A percentile compares a stretch with the other conserved stretches of the same genome.
phyloP scores from a whole-genome alignment of 768 basidiomycete genomes.

The Russula dissimulans region DNA sequence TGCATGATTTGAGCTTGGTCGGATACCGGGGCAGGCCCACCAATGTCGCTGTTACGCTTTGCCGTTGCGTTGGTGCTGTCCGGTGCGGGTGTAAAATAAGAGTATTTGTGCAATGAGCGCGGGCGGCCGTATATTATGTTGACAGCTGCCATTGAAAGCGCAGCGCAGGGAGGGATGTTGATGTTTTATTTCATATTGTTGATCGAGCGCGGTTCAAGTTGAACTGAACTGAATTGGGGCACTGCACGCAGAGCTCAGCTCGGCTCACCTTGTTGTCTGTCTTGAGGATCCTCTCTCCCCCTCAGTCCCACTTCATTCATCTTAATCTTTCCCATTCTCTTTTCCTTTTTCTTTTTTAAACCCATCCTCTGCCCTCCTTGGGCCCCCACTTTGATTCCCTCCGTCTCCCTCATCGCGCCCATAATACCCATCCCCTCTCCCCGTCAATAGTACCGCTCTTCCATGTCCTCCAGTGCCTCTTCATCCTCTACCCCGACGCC shows the following conservation, averaged over 20 bases:
- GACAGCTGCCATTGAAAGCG: too few relatives aligned
- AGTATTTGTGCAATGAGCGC: too few relatives aligned
- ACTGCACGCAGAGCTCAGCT: neutral
- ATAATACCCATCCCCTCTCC: conserved; percentile 18
- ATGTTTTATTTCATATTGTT: too few relatives aligned
- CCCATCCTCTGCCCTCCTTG: neutral
- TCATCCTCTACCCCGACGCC: conserved; percentile 39
- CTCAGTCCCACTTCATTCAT: neutral
- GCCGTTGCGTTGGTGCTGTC: too few relatives aligned
- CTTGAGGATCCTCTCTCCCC: neutral
- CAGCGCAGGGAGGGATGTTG: too few relatives aligned
- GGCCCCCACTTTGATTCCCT: conserved; percentile 2
- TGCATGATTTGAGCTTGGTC: neutral
- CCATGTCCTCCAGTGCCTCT: conserved; percentile 27
- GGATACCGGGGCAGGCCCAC: neutral
- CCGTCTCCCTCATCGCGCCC: neutral
- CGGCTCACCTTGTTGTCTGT: neutral
- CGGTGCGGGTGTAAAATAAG: too few relatives aligned
- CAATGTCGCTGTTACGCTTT: too few relatives aligned
- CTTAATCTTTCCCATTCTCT: neutral
- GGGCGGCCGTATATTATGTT: too few relatives aligned
- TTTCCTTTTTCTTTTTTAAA: conserved; percentile 4
- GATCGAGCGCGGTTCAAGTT: too few relatives aligned
- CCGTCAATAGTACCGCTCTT: neutral
- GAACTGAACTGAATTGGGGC: too few relatives aligned